Base-by-base conservation (phyloP, 352 stramenopile species). In the Phytopythium mirpurense region DNA sequence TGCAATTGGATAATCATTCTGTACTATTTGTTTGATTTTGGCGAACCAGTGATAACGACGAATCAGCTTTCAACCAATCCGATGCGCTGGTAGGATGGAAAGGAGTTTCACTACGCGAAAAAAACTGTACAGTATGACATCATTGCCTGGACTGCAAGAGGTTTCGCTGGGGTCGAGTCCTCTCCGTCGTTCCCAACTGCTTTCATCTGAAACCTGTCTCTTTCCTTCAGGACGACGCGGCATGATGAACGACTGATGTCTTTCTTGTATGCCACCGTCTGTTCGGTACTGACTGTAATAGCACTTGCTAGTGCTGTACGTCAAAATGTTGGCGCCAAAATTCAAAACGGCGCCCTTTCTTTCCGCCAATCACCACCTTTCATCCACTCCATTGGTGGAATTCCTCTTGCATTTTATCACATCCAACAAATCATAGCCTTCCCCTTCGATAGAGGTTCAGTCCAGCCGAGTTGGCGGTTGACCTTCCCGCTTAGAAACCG, bases 361-460 rank as follows among this genome's bases (percentile, higher is more conserved):
- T 27, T 44, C 38, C 21, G 12, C 21, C 40, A 31, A 46, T 31
- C 23, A 31, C 24, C 23, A 47, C 24, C 14, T 47, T 47, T 47
- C 41, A 31, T 34, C 15, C 41, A 34, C 24, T 47, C 41, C 23
- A 47, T 47, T 47, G 41, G 41, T 21, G 21, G 41, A 47, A 47
- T 12, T 47, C 41, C 41, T 47, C 19, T 15, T 23, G 23, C 29
- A 52, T 2, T 52, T 52, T 41, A 52, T 52, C 46, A 41, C n/a
- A 42, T 52, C 46, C 46, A n/a, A 52, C 46, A 52, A 52, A 52
- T 52, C 46, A 52, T 52, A 42, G 29, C 46, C 46, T 52, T n/a
- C 46, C n/a, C 19, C 27, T 40, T 12, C 10, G 11, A 19, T 32
- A n/a, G 16, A 47, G 23, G 41, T 47, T 14, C 41, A 47, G 41